Percentiles rank a stretch among this genome's conserved stretches.
Evolutionary conservation across 2,329 filamentous ascomycete genomes (phyloP).

Genomic region (Colletotrichum godetiae): DNA sequence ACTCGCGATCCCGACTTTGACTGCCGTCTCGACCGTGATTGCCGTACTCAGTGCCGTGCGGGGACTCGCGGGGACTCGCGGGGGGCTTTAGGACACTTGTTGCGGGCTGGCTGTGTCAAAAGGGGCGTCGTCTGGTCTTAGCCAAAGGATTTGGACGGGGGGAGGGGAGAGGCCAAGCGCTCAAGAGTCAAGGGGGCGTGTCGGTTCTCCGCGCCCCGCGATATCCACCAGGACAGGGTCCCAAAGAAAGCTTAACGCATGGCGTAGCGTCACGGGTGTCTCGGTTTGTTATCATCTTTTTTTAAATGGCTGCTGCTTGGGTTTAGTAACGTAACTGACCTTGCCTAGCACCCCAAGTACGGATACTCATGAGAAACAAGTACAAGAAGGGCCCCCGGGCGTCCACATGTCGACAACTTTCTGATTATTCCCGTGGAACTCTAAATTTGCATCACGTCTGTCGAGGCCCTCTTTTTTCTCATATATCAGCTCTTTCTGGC

Average conservation of each 20-base stretch:
- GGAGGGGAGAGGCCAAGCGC: not conserved
- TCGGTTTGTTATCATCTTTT: not conserved
- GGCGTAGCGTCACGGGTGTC: not conserved
- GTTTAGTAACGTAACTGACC: not conserved
- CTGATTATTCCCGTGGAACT: constrained; percentile 3
- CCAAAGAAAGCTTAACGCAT: constrained; percentile 20
- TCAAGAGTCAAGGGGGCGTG: not conserved
- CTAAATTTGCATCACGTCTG: not conserved
- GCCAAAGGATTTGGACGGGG: not conserved
- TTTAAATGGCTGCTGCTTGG: not conserved
- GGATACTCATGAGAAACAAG: not conserved
- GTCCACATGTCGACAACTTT: not conserved
- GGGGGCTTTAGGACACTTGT: not conserved
- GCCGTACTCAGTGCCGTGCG: constrained; percentile 28
- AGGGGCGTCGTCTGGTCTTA: not conserved
- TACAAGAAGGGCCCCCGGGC: constrained; percentile 9
- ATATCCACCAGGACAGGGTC: constrained; percentile 22
- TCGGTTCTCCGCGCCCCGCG: constrained; percentile 6
- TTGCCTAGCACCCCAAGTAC: no score
- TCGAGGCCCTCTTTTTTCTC: not conserved
- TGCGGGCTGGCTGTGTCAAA: not conserved
- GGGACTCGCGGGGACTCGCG: constrained; percentile 8
- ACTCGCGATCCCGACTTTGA: constrained; percentile 20
- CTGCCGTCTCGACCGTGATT: constrained; percentile 22
- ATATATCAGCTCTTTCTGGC: not conserved